A percentile compares a stretch with the other conserved stretches of the same genome.
These are phyloP conservation scores for Chamaecrista fasciculata DNA, from an alignment of 306 rosid species.

Conservation along the genomic window DNA sequence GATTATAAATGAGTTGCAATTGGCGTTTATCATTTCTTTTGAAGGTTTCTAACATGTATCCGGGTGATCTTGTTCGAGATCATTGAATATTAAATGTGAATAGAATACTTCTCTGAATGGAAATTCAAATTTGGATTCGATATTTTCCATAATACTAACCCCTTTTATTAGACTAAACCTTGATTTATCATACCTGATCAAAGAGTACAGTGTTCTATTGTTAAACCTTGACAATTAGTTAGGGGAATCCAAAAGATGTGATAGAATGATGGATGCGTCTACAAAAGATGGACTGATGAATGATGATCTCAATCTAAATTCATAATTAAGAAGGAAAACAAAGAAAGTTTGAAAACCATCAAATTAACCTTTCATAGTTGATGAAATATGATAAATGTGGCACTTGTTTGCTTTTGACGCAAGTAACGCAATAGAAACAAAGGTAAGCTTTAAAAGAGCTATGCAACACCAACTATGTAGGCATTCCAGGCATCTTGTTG, in stretches of 20 bases:
- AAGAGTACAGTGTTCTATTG: too few relatives aligned
- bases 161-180: too few relatives aligned
- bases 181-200: too few relatives aligned
- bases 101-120: too few relatives aligned
- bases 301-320: slow-evolving; percentile 24
- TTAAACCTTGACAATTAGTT: too few relatives aligned
- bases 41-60: too few relatives aligned
- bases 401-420: slow-evolving; percentile 8
- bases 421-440: slow-evolving; percentile 5
- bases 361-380: neutral
- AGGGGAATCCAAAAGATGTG: slow-evolving; percentile 15
- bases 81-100: too few relatives aligned
- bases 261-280: slow-evolving; percentile 23
- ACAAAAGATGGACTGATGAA: neutral
- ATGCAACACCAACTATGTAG: slow-evolving; percentile 75
- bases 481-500: slow-evolving; percentile 94
- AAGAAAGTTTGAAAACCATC: neutral
- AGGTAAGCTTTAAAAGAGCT: slow-evolving; percentile 25
- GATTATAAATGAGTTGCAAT: too few relatives aligned
- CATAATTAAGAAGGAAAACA: neutral
- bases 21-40: too few relatives aligned
- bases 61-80: too few relatives aligned
- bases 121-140: too few relatives aligned
- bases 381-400: neutral
- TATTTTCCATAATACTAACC: too few relatives aligned